Evolutionary conservation across 2,329 filamentous ascomycete genomes (phyloP), one percentile per base, ranked within the genome.

Genomic region (Claviceps spartinae): DNA sequence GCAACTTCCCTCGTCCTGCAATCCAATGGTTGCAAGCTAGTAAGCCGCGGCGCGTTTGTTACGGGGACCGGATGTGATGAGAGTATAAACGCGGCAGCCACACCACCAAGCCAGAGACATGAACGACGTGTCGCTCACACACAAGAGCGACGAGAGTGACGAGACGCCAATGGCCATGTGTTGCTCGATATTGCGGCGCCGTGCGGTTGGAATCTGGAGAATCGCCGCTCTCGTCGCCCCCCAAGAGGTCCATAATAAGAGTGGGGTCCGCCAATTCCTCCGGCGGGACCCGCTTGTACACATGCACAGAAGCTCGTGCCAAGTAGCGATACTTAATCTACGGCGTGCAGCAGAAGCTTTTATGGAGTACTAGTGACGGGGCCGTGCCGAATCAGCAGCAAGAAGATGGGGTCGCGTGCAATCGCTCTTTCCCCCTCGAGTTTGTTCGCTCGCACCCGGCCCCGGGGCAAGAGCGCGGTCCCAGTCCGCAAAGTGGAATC

Each of bases 401-500:
- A 51, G 41, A 45, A 40, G 47, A 44, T 36, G 44, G 44, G 42
- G 20, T 49, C 22, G 42, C 48, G 18, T 50, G 49, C 30, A 51
- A 47, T 51, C 49, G 52, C 30, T 30, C 47, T 37, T 38, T 49
- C 51, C 51, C 36, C 51, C 47, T 45, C 26, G 47, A 45, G 44
- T 40, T 44, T 49, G 46, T 36, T 36, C 47, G 42, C 42, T 47
- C 47, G 36, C 38, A 50, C 22, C 51, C 51, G 47, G 45, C 50
- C 51, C 36, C 26, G 47, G 47, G 51, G 42, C 49, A 53, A 47
- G 47, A 45, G 51, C 51, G 48, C 48, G 37, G 44, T 45, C 48
- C 53, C 55, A 56, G 55, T 56, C 47, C 41, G 46, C 47, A 41
- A 34, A 37, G 38, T 40, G 47, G 52, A 24, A 59, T 60, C 59